These are phyloP conservation scores for Calocybe gangraenosa DNA, from an alignment of 768 basidiomycete species.

Conservation along the genomic window DNA sequence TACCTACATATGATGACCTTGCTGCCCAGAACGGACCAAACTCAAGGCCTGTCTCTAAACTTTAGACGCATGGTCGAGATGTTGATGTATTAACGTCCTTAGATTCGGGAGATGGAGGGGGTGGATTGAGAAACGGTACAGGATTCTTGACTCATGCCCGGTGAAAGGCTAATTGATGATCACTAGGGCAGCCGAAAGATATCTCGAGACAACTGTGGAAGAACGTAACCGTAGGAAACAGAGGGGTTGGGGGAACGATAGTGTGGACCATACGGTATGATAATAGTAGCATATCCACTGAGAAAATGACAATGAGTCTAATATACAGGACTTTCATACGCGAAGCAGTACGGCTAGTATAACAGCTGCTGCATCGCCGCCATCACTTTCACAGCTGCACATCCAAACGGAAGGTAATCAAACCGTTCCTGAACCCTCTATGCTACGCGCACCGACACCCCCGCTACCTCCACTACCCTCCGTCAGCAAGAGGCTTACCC, in stretches of 20 bases:
- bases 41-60: slow-evolving; percentile 51
- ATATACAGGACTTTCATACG: too few relatives aligned
- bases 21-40: slow-evolving; percentile 74
- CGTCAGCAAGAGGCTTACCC: slow-evolving; percentile 46
- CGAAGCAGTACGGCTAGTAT: too few relatives aligned
- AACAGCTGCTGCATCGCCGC: slow-evolving; percentile 12
- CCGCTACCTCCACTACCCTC: slow-evolving; percentile 38
- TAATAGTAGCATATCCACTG: too few relatives aligned
- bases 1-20: slow-evolving; percentile 82
- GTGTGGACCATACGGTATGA: slow-evolving; percentile 21
- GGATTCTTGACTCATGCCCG: slow-evolving; percentile 9
- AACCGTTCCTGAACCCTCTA: slow-evolving; percentile 22
- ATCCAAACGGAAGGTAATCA: slow-evolving; percentile 42
- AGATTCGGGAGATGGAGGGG: slow-evolving; percentile 85
- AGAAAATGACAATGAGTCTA: too few relatives aligned
- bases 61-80: slow-evolving; percentile 1
- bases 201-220: slow-evolving; percentile 58
- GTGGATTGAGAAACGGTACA: slow-evolving; percentile 85
- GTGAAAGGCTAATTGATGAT: slow-evolving; percentile 1
- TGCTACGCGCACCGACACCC: slow-evolving; percentile 21
- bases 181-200: slow-evolving; percentile 78
- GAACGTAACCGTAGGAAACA: slow-evolving; percentile 52
- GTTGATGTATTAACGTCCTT: slow-evolving; percentile 9
- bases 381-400: slow-evolving; percentile 19
- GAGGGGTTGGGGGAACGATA: slow-evolving; percentile 67